Percentiles rank a stretch among this genome's conserved stretches.
These are phyloP conservation scores for Saccharomycopsis sp. DNA, from an alignment of 805 yeast genomes.

Conservation along the genomic window DNA sequence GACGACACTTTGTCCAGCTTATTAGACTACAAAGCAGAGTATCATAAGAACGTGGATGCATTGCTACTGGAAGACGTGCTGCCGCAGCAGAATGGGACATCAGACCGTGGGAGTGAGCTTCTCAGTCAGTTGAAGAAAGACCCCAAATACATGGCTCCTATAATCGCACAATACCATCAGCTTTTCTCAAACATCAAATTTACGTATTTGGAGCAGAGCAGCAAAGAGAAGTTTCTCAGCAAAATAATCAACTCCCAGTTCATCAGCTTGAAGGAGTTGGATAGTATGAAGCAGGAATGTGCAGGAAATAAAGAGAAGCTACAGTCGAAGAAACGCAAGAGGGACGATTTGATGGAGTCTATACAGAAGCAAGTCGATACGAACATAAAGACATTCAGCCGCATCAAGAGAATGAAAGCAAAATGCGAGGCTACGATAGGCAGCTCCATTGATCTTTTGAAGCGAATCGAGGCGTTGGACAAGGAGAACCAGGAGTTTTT, in stretches of 20 bases:
- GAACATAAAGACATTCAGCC: constrained; percentile 2
- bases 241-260: constrained; percentile 16
- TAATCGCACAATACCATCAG: constrained; percentile 14
- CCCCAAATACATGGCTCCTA: constrained; percentile 11
- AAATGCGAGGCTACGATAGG: neutral
- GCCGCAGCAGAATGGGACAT: neutral
- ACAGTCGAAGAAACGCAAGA: constrained; percentile 8
- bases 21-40: constrained; percentile 15
- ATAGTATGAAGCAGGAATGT: constrained; percentile 4
- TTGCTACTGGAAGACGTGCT: constrained; percentile 8
- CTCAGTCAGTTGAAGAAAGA: constrained; percentile 11
- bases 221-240: constrained; percentile 19
- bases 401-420: constrained; percentile 4
- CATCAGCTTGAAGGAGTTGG: constrained; percentile 15
- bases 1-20: constrained; percentile 8
- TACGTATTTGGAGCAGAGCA: constrained; percentile 19
- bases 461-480: constrained; percentile 13
- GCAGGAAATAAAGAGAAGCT: constrained; percentile 7
- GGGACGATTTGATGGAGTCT: constrained; percentile 13
- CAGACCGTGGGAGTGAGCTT: constrained; percentile 2
- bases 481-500: constrained; percentile 10
- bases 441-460: constrained; percentile 10
- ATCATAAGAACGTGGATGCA: constrained; percentile 14
- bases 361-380: constrained; percentile 2
- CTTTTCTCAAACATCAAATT: constrained; percentile 20